Conservation (phyloP, 2,329 filamentous ascomycete species). For the Fusarium tjaetaba region DNA sequence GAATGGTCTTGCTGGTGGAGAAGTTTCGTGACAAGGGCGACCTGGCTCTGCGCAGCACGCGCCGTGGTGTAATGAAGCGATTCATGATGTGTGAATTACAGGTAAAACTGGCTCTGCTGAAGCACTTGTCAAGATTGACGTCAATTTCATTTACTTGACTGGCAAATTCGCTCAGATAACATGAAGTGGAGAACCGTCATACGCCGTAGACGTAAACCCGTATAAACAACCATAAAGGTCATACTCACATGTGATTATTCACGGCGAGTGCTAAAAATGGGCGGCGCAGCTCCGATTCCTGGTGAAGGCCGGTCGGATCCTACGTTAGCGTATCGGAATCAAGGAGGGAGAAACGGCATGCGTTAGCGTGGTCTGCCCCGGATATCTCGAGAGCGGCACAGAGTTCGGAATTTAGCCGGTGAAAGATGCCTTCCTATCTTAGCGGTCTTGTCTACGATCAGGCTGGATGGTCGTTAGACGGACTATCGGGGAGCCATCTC, state of each 20-base stretch:
- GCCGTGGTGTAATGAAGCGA: background rate
- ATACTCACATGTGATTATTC: background rate
- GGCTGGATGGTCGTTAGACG: background rate
- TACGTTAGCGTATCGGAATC: background rate
- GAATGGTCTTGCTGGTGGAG: background rate
- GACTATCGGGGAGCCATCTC: background rate
- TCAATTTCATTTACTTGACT: background rate
- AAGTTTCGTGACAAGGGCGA: background rate
- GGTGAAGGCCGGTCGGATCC: background rate
- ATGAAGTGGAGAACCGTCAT: background rate
- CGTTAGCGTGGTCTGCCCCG: background rate
- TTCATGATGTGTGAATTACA: background rate
- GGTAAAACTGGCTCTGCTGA: background rate
- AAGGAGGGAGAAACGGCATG: background rate
- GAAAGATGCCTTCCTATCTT: background rate
- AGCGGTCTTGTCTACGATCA: background rate
- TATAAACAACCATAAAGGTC: background rate
- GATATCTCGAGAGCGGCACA: background rate
- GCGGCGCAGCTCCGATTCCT: background rate
- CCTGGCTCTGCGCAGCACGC: background rate
- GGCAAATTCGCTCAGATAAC: background rate
- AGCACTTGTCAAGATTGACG: background rate
- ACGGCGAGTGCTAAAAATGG: background rate
- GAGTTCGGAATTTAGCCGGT: background rate
- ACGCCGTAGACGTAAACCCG: background rate